phyloP scores from a whole-genome alignment of 306 rosid species.

The Lotus japonicus region DNA sequence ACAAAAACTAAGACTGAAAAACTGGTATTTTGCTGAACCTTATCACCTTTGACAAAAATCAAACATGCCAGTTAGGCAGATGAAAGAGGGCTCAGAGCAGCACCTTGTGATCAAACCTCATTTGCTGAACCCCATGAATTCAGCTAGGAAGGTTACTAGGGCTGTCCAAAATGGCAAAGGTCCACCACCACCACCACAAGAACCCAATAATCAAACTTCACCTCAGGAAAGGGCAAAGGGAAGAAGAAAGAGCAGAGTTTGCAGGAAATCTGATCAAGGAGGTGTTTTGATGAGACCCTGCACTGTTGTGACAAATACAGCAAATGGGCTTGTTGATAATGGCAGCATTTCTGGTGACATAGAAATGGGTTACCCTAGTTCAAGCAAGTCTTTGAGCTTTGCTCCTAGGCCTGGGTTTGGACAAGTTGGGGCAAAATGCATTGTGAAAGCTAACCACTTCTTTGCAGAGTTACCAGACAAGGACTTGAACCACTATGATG shows the following conservation, averaged over 20 bases:
- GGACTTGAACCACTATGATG: conserved; percentile 97
- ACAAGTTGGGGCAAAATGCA: conserved; percentile 84
- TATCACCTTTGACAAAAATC: not conserved
- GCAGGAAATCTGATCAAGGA: conserved; percentile 79
- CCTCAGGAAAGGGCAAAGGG: conserved; percentile 65
- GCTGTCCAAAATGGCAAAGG: conserved; percentile 77
- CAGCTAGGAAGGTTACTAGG: conserved; percentile 53
- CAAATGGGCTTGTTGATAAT: conserved; percentile 36
- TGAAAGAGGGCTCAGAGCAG: conserved; percentile 94
- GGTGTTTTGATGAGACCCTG: conserved; percentile 77
- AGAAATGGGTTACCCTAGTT: conserved; percentile 68
- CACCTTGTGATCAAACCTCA: conserved; percentile 89
- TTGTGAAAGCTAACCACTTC: conserved; percentile 97
- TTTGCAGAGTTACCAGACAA: conserved; percentile 95
- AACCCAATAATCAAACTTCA: conserved; percentile 48
- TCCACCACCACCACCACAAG: conserved; percentile 55
- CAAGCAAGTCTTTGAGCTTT: conserved; percentile 75
- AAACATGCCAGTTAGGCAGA: conserved; percentile 87
- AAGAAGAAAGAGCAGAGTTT: conserved; percentile 80
- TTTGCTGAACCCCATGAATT: conserved; percentile 59
- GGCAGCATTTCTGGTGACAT: conserved; percentile 39
- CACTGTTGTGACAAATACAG: conserved; percentile 31
- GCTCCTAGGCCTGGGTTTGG: conserved; percentile 92
- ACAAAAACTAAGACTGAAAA: conserved; percentile 32
- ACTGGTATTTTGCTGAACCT: conserved; percentile 35